Conservation (phyloP, 2,329 filamentous ascomycete genomes). For the Chrysoporthe cubensis region DNA sequence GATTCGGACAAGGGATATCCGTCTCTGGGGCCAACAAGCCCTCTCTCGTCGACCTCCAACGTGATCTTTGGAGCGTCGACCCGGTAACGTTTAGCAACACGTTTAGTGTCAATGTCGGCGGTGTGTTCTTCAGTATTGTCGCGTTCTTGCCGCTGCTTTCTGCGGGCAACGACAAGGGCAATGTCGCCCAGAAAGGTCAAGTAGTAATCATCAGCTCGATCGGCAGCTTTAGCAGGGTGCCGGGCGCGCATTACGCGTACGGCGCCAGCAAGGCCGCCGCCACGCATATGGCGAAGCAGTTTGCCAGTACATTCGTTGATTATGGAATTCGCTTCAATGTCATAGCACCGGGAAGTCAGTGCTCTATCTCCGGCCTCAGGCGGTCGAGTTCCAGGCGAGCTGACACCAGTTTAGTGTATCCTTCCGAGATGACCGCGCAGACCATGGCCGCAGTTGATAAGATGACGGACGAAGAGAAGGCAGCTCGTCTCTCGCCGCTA, state of each 20-base stretch:
- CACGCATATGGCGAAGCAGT: conserved; percentile 68
- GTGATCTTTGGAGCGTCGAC: conserved; percentile 51
- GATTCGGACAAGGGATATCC: background rate
- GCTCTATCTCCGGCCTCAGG: background rate
- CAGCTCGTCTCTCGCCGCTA: background rate
- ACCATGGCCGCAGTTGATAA: background rate
- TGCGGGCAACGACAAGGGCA: conserved; percentile 54
- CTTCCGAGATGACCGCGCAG: conserved; percentile 17
- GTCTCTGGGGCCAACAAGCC: conserved; percentile 2
- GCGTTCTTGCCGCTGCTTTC: conserved; percentile 71
- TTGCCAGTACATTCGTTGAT: conserved; percentile 63
- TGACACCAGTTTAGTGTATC: conserved; percentile 12
- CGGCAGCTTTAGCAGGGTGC: conserved; percentile 63
- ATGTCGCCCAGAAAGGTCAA: conserved; percentile 36
- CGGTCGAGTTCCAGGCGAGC: background rate
- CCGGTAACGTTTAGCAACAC: conserved; percentile 53
- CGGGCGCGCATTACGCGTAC: conserved; percentile 67
- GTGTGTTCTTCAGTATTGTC: conserved; percentile 68
- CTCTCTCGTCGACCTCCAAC: conserved; percentile 28
- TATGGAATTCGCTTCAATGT: conserved; percentile 59
- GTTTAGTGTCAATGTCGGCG: conserved; percentile 65
- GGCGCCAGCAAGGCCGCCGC: conserved; percentile 70
- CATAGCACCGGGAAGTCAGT: conserved; percentile 47
- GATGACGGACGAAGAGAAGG: conserved; percentile 8
- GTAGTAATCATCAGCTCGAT: conserved; percentile 67